A percentile compares a stretch with the other conserved stretches of the same genome.
Conservation (phyloP, 2,329 filamentous ascomycete species). For the Metarhizium anisopliae region DNA sequence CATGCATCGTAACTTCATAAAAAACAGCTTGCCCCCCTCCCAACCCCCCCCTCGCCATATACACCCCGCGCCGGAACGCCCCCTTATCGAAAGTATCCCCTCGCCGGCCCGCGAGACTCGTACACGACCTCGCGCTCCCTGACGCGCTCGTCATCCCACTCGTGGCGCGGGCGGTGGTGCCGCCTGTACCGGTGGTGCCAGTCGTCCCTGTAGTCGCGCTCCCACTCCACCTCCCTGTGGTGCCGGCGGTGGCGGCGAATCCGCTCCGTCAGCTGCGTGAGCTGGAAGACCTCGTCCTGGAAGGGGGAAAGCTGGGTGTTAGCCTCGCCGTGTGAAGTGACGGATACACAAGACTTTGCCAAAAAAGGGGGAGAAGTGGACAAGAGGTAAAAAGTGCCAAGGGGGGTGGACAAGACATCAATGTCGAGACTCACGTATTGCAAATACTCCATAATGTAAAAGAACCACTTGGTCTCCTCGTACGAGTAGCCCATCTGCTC, state of each 20-base stretch:
- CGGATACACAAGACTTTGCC: too few species aligned
- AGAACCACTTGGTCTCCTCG: conserved; percentile 83
- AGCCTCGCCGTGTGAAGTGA: not conserved
- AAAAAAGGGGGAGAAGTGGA: too few species aligned
- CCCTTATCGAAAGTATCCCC: conserved; percentile 17
- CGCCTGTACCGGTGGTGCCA: conserved; percentile 34
- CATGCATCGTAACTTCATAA: too few species aligned
- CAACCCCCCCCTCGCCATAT: too few species aligned
- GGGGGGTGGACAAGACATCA: too few species aligned
- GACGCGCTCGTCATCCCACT: conserved; percentile 53
- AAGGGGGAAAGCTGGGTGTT: not conserved
- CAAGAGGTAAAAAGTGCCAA: too few species aligned
- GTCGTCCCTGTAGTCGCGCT: conserved; percentile 47
- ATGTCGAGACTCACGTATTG: conserved; percentile 55
- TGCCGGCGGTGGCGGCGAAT: conserved; percentile 58
- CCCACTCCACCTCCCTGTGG: conserved; percentile 47
- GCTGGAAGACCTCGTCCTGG: conserved; percentile 80
- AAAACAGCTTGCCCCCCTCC: not conserved
- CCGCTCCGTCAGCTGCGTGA: conserved; percentile 74
- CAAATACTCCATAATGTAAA: conserved; percentile 88
- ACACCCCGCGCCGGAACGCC: not conserved
- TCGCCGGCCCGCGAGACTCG: conserved; percentile 34
- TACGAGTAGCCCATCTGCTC: conserved; percentile 77
- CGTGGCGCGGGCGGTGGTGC: conserved; percentile 20
- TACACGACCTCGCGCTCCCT: conserved; percentile 61